These are phyloP conservation scores for Macrophomina phaseolina DNA, from an alignment of 2,329 filamentous ascomycete genomes.

Conservation along the genomic window DNA sequence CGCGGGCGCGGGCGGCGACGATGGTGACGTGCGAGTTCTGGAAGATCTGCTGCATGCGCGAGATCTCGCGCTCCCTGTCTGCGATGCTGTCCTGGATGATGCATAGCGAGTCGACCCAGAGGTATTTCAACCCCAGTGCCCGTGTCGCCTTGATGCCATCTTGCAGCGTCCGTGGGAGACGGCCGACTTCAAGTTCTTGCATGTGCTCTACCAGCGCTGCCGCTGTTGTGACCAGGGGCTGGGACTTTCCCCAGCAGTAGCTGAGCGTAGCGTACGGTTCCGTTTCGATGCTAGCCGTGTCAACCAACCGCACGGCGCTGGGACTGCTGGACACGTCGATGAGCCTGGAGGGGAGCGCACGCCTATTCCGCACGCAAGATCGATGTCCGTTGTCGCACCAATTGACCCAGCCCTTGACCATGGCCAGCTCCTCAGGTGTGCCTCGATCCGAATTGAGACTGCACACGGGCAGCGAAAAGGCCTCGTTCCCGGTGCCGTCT, in stretches of 20 bases:
- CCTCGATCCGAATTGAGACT: slow-evolving; percentile 16
- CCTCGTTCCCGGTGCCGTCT: not conserved
- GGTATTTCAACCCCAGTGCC: slow-evolving; percentile 23
- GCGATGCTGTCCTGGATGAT: slow-evolving; percentile 24
- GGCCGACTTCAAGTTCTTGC: not conserved
- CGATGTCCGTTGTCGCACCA: slow-evolving; percentile 19
- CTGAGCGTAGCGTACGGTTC: slow-evolving; percentile 17
- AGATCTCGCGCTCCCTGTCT: slow-evolving; percentile 24
- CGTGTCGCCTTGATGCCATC: slow-evolving; percentile 24
- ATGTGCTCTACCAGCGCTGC: slow-evolving; percentile 5
- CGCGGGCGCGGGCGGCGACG: slow-evolving; percentile 5
- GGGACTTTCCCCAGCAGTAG: slow-evolving; percentile 18
- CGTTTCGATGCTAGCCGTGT: slow-evolving; percentile 1
- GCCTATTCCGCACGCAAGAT: slow-evolving; percentile 1
- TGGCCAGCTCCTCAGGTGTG: not conserved
- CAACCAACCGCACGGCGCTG: not conserved
- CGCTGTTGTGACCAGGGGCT: not conserved
- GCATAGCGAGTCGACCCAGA: slow-evolving; percentile 29
- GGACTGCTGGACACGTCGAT: not conserved
- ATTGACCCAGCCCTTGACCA: slow-evolving; percentile 16
- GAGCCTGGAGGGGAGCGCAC: slow-evolving; percentile 18
- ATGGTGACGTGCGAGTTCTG: slow-evolving; percentile 21
- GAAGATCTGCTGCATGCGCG: slow-evolving; percentile 21
- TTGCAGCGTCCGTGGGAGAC: slow-evolving; percentile 24
- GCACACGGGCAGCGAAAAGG: slow-evolving; percentile 3